Base-by-base conservation (phyloP, 305 asterid species). In the Solanum hybrid region DNA sequence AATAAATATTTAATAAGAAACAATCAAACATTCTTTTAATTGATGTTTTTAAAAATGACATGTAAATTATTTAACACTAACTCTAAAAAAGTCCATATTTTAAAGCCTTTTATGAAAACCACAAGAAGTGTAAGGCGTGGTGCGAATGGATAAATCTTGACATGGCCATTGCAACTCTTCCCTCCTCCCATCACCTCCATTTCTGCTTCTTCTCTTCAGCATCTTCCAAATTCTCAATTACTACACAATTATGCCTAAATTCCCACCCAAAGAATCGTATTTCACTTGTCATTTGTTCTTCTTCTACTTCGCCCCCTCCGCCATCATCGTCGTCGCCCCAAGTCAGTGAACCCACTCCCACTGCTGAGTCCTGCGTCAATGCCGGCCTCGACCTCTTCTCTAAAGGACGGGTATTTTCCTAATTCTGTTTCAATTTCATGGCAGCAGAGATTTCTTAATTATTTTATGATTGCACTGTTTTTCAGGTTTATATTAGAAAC, bases 291-390 rank as follows among this genome's bases (percentile, higher is more conserved):
- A 91, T 91, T 86, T 94, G 98, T 65, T 94, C 93, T 36, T 85
- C 93, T 38, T 84, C 96, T 5, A 51, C 92, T 31, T 76, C 72
- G 72, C 26, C 72, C 5, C 12, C 92, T 10, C 89, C 94, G 32
- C 86, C 93, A 1, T 45, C 95, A 57, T 93, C 97, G 87, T 32
- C 95, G 73, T 92, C 95, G 89, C 90, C 97, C 87, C 96, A 94
- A 92, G 90, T 91, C 36, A 88, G 91, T 76, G 90, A 91, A 17
- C 83, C 92, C 22, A 89, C 86, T 10, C 76, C 95, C 37, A 97
- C 98, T 31, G 98, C 99, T 3, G 99, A 96, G 90, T 96, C 98
- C 41, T 96, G 98, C 91, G 93, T 97, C 88, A 97, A 97, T 82
- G 80, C 93, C 88, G 99, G 99, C 9, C 98, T 97, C 80, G 90